phyloP scores from a whole-genome alignment of 164 flowering plant genomes.

The Protea cynaroides region DNA sequence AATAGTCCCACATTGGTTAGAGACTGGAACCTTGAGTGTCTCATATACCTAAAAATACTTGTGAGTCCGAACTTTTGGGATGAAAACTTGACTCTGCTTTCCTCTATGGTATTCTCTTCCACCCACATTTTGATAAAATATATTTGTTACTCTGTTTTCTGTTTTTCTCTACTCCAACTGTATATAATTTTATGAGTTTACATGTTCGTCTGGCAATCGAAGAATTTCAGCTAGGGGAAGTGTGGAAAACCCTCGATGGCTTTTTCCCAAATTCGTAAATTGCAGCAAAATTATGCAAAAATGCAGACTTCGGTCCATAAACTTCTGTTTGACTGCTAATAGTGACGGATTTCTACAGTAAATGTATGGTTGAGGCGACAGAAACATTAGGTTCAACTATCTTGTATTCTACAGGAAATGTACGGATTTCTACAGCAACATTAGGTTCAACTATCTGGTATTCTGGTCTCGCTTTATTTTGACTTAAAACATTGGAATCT shows the following conservation, averaged over 20 bases:
- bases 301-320: slow-evolving; percentile 17
- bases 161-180: neutral
- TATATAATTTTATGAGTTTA: neutral
- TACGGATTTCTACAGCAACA: too few relatives aligned
- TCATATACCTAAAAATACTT: too few relatives aligned
- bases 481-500: too few relatives aligned
- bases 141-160: neutral
- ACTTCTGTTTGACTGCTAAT: slow-evolving; percentile 23
- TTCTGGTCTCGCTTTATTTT: too few relatives aligned
- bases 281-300: slow-evolving; percentile 17
- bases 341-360: slow-evolving; percentile 29
- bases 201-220: slow-evolving; percentile 1
- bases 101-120: too few relatives aligned
- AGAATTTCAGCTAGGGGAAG: slow-evolving; percentile 13
- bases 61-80: too few relatives aligned
- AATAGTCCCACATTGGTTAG: too few relatives aligned
- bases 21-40: too few relatives aligned
- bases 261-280: slow-evolving; percentile 19
- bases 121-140: neutral
- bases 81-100: too few relatives aligned
- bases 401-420: too few relatives aligned
- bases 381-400: too few relatives aligned
- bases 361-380: slow-evolving; percentile 32
- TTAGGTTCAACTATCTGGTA: too few relatives aligned
- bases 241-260: slow-evolving; percentile 23